A percentile compares a stretch with the other conserved stretches of the same genome.
phyloP scores from a whole-genome alignment of 2,329 filamentous ascomycete species.

The Endoconidiophora polonica region DNA sequence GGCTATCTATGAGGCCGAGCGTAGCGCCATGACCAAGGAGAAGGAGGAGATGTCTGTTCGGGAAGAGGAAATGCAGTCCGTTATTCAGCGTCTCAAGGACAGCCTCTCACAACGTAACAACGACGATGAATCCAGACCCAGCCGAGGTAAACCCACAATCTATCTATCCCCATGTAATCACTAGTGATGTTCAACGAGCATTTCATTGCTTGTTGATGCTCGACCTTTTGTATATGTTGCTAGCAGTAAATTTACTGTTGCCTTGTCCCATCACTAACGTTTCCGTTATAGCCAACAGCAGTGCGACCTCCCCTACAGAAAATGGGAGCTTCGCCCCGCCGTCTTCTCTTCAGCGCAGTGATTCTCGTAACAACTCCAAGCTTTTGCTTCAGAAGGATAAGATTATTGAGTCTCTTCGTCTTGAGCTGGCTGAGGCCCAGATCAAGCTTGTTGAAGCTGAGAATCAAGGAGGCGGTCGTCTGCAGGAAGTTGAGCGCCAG shows the following conservation, averaged over 20 bases:
- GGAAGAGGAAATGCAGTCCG: constrained; percentile 79
- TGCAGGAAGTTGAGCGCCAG: constrained; percentile 79
- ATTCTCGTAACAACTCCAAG: constrained; percentile 78
- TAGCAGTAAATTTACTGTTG: not conserved
- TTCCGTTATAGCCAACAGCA: constrained; percentile 23
- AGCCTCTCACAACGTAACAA: constrained; percentile 59
- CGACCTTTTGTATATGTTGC: not conserved
- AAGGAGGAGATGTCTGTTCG: constrained; percentile 72
- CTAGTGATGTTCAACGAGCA: not conserved
- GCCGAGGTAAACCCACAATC: constrained; percentile 9
- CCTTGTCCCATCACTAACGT: not conserved
- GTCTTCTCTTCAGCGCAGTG: constrained; percentile 68
- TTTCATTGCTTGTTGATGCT: not conserved
- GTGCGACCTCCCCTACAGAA: constrained; percentile 43
- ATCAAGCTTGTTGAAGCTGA: constrained; percentile 91
- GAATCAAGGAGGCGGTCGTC: constrained; percentile 72
- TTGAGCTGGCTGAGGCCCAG: constrained; percentile 87
- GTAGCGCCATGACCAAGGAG: constrained; percentile 73
- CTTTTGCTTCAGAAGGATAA: constrained; percentile 90
- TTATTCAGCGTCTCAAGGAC: constrained; percentile 86
- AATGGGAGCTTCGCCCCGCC: constrained; percentile 73
- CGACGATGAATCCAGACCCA: constrained; percentile 21
- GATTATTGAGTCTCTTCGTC: constrained; percentile 76
- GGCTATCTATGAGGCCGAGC: constrained; percentile 79
- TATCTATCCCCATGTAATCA: not conserved